Evolutionary conservation across 2,329 filamentous ascomycete genomes (phyloP), one percentile per base, ranked within the genome.

Genomic region (Cercospora zeina): DNA sequence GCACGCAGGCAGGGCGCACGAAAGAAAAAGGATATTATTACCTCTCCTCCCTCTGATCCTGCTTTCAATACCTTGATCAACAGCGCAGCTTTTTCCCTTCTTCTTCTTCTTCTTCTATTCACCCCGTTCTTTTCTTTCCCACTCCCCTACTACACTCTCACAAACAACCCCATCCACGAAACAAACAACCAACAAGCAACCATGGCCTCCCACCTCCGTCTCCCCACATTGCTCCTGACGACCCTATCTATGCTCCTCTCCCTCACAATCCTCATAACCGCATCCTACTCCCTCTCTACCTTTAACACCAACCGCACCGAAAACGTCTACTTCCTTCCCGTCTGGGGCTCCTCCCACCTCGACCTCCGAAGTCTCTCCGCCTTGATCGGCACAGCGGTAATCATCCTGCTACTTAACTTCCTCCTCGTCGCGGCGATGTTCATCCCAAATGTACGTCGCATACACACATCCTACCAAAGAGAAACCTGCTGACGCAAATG

Each of bases 271-370:
- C 70, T 81, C 33, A 79, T 76, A 55, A 78, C 75, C 34, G 75
- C 78, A 11, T 77, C 73, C 57, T 75, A 79, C 45, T 74, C 77
- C 2, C 74, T 81, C 37, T 68, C 74, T 65, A 68, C 78, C 65
- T 81, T 77, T 74, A 76, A 77, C 64, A 72, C 72, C 33, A 73
- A 81, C 65, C 75, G 76, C 42, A 67, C 69, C 7, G 73, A 73
- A 27, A 81, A 81, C 65, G 76, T 76, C 24, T 82, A 79, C 78
- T 80, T 79, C 74, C 71, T 81, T 3, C 78, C 79, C 1, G 66
- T 81, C 45, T 82, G 80, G 80, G 24, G 24, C 6, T 76, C 76
- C 0, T 73, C 76, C 9, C 80, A 81, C 68, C 81, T 81, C 65
- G 75, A 81, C 45, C 74, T 74, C 1, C 70, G 75, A 16, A 79